Evolutionary conservation across 768 basidiomycete genomes (phyloP).

Genomic region (Artomyces pyxidatus): DNA sequence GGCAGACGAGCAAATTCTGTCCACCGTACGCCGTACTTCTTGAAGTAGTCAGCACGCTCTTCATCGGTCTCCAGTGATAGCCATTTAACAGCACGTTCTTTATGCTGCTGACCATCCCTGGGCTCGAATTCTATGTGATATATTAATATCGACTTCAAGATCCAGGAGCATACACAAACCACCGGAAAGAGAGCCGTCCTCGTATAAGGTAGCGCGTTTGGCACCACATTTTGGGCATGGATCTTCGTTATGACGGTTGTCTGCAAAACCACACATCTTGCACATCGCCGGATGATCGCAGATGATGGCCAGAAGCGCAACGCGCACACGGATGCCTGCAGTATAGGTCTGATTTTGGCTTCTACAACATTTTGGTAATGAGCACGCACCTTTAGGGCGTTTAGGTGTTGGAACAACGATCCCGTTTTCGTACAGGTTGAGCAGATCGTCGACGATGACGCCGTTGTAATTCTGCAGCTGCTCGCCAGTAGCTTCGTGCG

Average conservation of each 20-base stretch:
- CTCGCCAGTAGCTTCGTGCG: not conserved
- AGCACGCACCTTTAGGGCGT: not conserved
- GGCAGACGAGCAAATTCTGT: conserved; percentile 10
- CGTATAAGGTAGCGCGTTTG: not conserved
- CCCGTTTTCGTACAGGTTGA: not conserved
- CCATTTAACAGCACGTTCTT: not conserved
- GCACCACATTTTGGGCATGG: conserved; percentile 12
- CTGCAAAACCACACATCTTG: conserved; percentile 12
- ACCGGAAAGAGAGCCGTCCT: not conserved
- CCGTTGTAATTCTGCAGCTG: not conserved
- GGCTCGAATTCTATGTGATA: not conserved
- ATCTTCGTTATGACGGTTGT: conserved; percentile 3
- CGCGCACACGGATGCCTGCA: conserved; percentile 5
- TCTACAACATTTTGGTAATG: not conserved
- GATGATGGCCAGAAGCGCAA: conserved; percentile 5
- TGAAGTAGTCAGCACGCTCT: not conserved
- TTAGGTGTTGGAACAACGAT: not conserved
- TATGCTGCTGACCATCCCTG: not conserved
- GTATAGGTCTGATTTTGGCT: not conserved
- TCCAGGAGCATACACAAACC: not conserved
- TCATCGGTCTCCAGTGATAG: not conserved
- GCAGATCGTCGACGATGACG: not conserved
- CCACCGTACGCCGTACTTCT: conserved; percentile 9
- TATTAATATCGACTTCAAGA: not conserved
- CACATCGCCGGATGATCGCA: conserved; percentile 16